Evolutionary conservation across 306 rosid species (phyloP), one percentile per base, ranked within the genome.

Genomic region (Cercis canadensis): DNA sequence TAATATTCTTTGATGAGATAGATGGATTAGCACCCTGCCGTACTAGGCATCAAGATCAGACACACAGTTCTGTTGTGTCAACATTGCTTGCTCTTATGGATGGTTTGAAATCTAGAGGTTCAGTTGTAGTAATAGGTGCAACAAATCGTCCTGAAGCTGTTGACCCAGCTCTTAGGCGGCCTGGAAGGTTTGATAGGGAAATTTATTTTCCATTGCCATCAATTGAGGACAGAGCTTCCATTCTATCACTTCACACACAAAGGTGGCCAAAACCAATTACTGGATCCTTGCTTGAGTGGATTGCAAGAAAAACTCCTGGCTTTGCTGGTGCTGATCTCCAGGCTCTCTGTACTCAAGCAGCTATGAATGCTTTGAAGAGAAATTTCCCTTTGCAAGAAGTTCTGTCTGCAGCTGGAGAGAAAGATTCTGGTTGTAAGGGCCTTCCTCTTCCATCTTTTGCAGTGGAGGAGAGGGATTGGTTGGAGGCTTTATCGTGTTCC

Each of bases 241-340:
- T 94, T 84, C 94, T 94, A 66, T 87, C 97, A 5, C 91, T 94
- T 80, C 98, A 94, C 84, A 94, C 98, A n/a, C 87, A 81, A 58
- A 89, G 70, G 81, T 94, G 98, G 98, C 97, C 98, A 16, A 90
- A 94, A 80, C 96, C 90, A 47, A 76, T 83, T 70, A 65, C 74
- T 45, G 98, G 98, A 62, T 76, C 88, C 56, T 77, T 94, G 76
- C 97, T 90, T 65, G 78, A 85, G 82, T 91, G 94, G 95, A 76
- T 94, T 73, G 92, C 98, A 9, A 84, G 72, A 36, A 88, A 81
- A 76, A 94, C 98, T 51, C 82, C 92, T 52, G 98, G 97, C 63
- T 94, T 81, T 83, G 98, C 98, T 62, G 98, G 98, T 76, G 97
- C 98, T 31, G 98, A 90, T 87, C 92, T 94, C 76, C 98, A 90